Percentiles rank a stretch among this genome's conserved stretches.
phyloP scores from a whole-genome alignment of 2,329 filamentous ascomycete species.

The Nothophaeocryptopus gaeumannii region DNA sequence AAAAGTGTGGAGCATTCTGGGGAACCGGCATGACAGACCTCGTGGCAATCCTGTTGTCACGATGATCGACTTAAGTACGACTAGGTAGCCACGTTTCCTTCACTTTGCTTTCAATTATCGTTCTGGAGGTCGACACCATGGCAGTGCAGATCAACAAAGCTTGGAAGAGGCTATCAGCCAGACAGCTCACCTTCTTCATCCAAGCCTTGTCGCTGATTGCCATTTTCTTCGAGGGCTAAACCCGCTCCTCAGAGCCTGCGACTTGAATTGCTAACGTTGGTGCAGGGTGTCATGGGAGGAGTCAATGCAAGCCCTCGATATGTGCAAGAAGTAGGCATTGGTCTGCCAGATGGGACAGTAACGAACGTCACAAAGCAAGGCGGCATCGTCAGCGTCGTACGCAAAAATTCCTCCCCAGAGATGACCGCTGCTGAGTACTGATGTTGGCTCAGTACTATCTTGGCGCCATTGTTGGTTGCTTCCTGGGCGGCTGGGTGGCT shows the following conservation, averaged over 20 bases:
- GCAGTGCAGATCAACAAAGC: constrained; percentile 34
- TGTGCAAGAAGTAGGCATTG: constrained; percentile 47
- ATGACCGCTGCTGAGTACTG: background rate
- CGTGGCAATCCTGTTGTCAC: background rate
- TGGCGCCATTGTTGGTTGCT: constrained; percentile 52
- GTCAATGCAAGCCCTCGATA: constrained; percentile 47
- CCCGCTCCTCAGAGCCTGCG: background rate
- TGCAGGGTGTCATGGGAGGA: constrained; percentile 50
- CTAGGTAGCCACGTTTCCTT: background rate
- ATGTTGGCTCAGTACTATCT: constrained; percentile 45
- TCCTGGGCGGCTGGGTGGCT: constrained; percentile 39
- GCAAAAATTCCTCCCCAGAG: background rate
- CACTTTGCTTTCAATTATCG: background rate
- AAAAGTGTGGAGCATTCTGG: background rate
- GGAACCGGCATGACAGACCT: background rate
- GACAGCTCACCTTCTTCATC: constrained; percentile 42
- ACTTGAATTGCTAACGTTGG: background rate
- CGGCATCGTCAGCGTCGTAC: constrained; percentile 45
- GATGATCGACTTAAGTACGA: background rate
- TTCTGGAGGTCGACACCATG: background rate
- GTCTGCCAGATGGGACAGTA: constrained; percentile 44
- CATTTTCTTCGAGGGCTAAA: constrained; percentile 48
- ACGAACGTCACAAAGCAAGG: constrained; percentile 52
- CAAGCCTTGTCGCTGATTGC: constrained; percentile 36
- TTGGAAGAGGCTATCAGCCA: constrained; percentile 45